Conservation (phyloP, 306 rosid species). For the Glycine latifolia region DNA sequence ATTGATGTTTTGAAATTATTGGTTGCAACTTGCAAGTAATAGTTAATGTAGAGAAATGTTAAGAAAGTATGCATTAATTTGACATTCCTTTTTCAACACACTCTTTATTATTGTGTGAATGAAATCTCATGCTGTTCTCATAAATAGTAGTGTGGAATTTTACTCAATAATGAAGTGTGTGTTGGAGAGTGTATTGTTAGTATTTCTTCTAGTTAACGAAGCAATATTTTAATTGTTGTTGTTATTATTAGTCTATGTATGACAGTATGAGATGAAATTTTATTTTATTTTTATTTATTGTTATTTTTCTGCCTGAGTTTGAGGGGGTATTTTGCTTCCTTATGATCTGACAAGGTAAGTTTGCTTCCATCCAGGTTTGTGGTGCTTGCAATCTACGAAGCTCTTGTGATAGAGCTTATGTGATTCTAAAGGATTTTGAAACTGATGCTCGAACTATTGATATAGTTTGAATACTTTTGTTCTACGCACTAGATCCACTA, state of each 20-base stretch:
- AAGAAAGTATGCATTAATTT: neutral
- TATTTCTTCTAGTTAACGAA: neutral
- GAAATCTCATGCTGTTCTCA: neutral
- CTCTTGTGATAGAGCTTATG: constrained; percentile 96
- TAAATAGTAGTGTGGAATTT: constrained; percentile 15
- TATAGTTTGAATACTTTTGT: constrained; percentile 77
- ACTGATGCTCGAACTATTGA: constrained; percentile 89
- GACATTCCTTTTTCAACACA: neutral
- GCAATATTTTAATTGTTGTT: too few relatives aligned
- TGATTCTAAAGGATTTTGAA: constrained; percentile 66
- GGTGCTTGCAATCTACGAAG: constrained; percentile 81
- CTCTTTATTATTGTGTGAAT: neutral
- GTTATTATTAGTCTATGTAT: too few relatives aligned
- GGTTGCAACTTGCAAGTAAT: constrained; percentile 15
- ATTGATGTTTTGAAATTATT: constrained; percentile 20
- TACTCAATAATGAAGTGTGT: neutral
- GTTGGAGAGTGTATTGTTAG: neutral
- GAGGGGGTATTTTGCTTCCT: constrained; percentile 25
- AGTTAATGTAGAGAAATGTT: constrained; percentile 17
- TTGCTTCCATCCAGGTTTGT: constrained; percentile 72
- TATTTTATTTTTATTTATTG: too few relatives aligned
- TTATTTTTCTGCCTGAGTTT: constrained; percentile 6
- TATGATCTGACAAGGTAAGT: constrained; percentile 33
- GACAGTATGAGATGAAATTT: neutral
- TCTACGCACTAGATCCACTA: constrained; percentile 79